Conservation (phyloP, 768 basidiomycete species). For the Russula foetens region DNA sequence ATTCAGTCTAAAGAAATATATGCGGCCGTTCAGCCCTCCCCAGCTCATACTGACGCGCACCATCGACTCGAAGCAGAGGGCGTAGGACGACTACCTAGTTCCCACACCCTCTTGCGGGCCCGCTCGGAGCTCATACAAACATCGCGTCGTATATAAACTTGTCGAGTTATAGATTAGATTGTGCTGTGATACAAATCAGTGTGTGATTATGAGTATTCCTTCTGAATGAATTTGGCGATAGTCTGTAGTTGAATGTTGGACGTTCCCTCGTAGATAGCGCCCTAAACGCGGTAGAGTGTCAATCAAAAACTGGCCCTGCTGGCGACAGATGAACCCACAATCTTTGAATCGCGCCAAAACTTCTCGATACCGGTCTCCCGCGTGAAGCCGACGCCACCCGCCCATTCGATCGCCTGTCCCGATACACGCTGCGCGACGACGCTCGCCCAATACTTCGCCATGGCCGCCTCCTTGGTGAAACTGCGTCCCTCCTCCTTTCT, state of each 20-base stretch:
- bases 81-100: no score
- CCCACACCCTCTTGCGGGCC: no score
- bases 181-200: background rate
- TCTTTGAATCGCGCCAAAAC: conserved; percentile 94
- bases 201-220: conserved; percentile 55
- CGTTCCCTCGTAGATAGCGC: conserved; percentile 90
- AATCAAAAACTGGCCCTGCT: background rate
- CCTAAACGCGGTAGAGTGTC: conserved; percentile 33
- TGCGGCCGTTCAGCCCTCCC: no score
- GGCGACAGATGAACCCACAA: conserved; percentile 43
- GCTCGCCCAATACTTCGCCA: conserved; percentile 94
- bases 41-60: no score
- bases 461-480: conserved; percentile 93
- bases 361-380: conserved; percentile 95
- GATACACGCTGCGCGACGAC: conserved; percentile 83
- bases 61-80: no score
- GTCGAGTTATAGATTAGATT: background rate
- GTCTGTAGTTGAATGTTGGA: conserved; percentile 98
- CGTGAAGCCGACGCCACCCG: conserved; percentile 88
- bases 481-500: conserved; percentile 82
- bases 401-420: conserved; percentile 93
- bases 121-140: no score
- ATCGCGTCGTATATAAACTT: background rate
- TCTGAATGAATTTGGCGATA: conserved; percentile 86
- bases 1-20: no score